Evolutionary conservation across 495 filamentous ascomycete species (phyloP).

Genomic region (Penicillium verhagenii): DNA sequence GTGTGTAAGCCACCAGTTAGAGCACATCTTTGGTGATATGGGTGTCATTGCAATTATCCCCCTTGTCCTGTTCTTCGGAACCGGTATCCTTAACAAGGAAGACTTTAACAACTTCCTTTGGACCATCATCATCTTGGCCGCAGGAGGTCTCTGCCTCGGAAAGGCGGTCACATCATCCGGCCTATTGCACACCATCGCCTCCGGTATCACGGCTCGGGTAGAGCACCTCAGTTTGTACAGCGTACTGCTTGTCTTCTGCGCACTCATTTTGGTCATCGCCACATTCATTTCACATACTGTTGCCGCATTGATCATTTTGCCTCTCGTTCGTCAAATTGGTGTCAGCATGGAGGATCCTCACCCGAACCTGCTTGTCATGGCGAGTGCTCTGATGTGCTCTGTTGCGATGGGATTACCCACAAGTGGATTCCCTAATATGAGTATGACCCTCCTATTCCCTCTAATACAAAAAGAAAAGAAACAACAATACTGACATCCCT

Average conservation of each 20-base stretch:
- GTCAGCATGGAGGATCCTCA: constrained; percentile 81
- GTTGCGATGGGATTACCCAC: constrained; percentile 90
- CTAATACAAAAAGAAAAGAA: constrained; percentile 2
- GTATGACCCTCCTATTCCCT: constrained; percentile 53
- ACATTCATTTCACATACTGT: constrained; percentile 99
- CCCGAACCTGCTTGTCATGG: constrained; percentile 94
- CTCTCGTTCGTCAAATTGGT: constrained; percentile 83
- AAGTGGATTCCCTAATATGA: constrained; percentile 98
- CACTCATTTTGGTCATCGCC: constrained; percentile 85
- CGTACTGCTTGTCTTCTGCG: constrained; percentile 81
- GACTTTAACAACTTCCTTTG: constrained; percentile 99
- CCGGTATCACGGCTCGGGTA: constrained; percentile 67
- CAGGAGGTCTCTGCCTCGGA: constrained; percentile 87
- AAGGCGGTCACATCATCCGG: constrained; percentile 94
- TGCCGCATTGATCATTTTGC: constrained; percentile 90
- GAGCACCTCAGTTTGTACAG: constrained; percentile 81
- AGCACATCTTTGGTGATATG: constrained; percentile 92
- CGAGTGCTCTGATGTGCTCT: constrained; percentile 64
- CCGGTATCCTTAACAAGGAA: constrained; percentile 96
- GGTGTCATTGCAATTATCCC: constrained; percentile 97
- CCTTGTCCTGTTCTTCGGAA: constrained; percentile 93
- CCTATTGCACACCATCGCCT: constrained; percentile 85
- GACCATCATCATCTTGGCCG: constrained; percentile 99
- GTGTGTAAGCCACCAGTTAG: constrained; percentile 88
- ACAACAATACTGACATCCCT: constrained; percentile 25